A percentile compares a stretch with the other conserved stretches of the same genome.
These are phyloP conservation scores for Hericium erinaceus DNA, from an alignment of 768 basidiomycete species.

Conservation along the genomic window DNA sequence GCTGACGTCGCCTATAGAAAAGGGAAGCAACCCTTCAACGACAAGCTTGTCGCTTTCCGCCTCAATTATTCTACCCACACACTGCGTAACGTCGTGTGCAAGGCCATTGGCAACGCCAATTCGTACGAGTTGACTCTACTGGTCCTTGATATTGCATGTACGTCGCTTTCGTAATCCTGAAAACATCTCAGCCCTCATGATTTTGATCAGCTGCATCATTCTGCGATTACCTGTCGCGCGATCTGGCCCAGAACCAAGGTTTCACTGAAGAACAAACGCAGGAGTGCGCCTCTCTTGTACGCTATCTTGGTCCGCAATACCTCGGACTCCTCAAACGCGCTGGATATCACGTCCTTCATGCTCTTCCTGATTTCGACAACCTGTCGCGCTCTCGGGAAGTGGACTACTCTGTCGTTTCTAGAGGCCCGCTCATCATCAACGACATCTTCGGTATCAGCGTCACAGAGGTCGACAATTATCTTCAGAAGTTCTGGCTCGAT, in stretches of 20 bases:
- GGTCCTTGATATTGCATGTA: constrained; percentile 6
- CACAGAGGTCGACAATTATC: not conserved
- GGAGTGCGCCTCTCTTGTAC: too few species aligned
- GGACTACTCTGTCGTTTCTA: too few species aligned
- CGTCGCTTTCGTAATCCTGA: not conserved
- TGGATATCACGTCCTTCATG: too few species aligned
- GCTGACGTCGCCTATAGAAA: not conserved
- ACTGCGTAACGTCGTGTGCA: constrained; percentile 16
- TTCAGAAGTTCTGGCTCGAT: not conserved
- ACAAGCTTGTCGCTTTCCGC: constrained; percentile 17
- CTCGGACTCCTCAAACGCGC: too few species aligned
- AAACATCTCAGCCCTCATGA: not conserved
- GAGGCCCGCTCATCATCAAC: not conserved
- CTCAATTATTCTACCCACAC: constrained; percentile 13
- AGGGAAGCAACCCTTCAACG: constrained; percentile 7
- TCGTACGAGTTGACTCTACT: constrained; percentile 14
- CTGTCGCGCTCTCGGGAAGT: too few species aligned
- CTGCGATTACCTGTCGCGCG: not conserved
- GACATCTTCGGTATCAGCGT: not conserved
- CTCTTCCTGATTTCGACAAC: too few species aligned
- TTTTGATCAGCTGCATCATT: not conserved
- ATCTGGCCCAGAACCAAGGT: not conserved
- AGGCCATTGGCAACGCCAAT: constrained; percentile 15
- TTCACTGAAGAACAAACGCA: not conserved
- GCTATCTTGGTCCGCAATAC: too few species aligned